A percentile compares a stretch with the other conserved stretches of the same genome.
These are phyloP conservation scores for Nicotiana sylvestris DNA, from an alignment of 257 asterid genomes.

Conservation along the genomic window DNA sequence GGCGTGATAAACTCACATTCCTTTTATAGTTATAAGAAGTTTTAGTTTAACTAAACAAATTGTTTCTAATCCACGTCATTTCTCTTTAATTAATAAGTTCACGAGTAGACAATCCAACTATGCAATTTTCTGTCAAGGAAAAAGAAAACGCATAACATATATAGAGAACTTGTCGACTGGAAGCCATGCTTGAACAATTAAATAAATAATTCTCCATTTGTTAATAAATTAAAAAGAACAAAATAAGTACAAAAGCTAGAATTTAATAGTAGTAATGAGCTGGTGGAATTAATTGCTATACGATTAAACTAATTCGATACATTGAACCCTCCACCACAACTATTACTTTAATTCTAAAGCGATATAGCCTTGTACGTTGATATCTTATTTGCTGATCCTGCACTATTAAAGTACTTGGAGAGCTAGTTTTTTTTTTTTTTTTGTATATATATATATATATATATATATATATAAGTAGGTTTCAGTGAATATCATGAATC, in stretches of 20 bases:
- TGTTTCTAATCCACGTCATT: not conserved
- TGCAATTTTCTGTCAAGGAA: not conserved
- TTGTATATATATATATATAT: too few species aligned
- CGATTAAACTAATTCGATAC: not conserved
- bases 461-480: too few species aligned
- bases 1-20: not conserved
- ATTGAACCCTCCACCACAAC: not conserved
- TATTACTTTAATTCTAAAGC: not conserved
- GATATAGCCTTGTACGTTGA: not conserved
- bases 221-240: not conserved
- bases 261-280: constrained; percentile 1
- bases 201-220: not conserved
- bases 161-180: not conserved
- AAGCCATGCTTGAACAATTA: not conserved
- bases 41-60: not conserved
- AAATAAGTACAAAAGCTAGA: not conserved
- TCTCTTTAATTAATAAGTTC: not conserved
- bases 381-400: not conserved
- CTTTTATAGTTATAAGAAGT: not conserved
- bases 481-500: too few species aligned
- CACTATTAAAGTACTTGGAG: too few species aligned
- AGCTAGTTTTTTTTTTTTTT: too few species aligned
- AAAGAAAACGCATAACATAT: too few species aligned
- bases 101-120: not conserved
- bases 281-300: constrained; percentile 6